phyloP scores from a whole-genome alignment of 2,329 filamentous ascomycete genomes.

The Metarhizium rileyi region DNA sequence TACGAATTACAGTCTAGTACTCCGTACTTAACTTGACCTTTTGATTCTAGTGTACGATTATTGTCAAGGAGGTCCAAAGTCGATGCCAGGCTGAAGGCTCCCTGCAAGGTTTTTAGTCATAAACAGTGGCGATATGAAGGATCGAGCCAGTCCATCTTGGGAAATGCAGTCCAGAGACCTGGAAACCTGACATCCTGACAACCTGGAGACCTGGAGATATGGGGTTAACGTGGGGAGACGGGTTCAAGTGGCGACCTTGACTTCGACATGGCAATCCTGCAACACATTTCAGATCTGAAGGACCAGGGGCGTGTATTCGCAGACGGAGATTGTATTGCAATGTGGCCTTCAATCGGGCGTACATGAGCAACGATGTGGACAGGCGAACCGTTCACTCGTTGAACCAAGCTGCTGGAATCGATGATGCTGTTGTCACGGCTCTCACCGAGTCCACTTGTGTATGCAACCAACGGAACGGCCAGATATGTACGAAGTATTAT shows the following conservation, averaged over 20 bases:
- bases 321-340: no score
- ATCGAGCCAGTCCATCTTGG: no score
- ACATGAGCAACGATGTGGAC: neutral
- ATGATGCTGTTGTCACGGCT: neutral
- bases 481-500: no score
- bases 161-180: no score
- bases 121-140: no score
- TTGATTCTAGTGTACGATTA: neutral
- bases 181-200: no score
- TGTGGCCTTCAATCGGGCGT: neutral
- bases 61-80: no score
- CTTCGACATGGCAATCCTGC: neutral
- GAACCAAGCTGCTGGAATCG: no score
- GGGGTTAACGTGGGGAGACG: slow-evolving; percentile 1
- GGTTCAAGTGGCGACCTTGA: neutral
- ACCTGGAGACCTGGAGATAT: neutral
- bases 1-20: neutral
- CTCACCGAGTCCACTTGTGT: neutral
- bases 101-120: no score
- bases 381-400: neutral
- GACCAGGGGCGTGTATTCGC: no score
- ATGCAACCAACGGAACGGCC: neutral
- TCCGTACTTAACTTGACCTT: neutral
- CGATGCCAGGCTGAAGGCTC: no score
- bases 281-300: neutral